Evolutionary conservation across 495 filamentous ascomycete species (phyloP), one percentile per base, ranked within the genome.

Genomic region (Penicillium antarcticum): DNA sequence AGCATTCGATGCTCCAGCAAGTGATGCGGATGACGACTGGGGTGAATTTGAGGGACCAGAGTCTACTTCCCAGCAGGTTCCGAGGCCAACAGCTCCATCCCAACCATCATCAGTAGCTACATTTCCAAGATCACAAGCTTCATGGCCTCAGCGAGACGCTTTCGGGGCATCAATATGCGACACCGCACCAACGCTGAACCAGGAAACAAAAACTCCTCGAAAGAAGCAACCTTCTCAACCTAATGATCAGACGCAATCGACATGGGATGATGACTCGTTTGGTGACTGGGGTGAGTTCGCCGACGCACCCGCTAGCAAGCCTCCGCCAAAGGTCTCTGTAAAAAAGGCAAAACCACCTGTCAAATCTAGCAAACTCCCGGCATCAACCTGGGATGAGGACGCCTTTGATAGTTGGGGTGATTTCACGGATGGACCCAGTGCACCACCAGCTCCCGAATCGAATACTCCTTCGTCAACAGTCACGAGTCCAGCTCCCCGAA

Each of bases 1-100:
- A 4, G 58, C 62, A 21, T 55, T 64, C 14, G 77, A 77, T 42
- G 53, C 53, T 14, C 53, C 60, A 14, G 51, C 58, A 9, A 54
- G 67, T 21, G 69, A 74, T 16, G 77, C 78, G 6, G 82, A 87
- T 31, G 86, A 89, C 60, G 86, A 84, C 11, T 91, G 86, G 80
- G 87, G 87, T 12, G 86, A 89, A 48, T 91, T 91, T 56, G 87
- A 87, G 58, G 76, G 77, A 12, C 79, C 84, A 31, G 64, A 69
- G 18, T 39, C 41, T 18, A 34, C 82, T 79, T 4, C 84, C 78
- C 43, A 79, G 74, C 26, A 91, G 86, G 29, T 60, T 74, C 85
- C 5, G 50, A 52, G 7, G n/a, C 21, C 61, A 19, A 50, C 43
- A 45, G 12, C 24, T 24, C 40, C 37, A 13, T n/a, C 41, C 23